Conservation (phyloP, 2,329 filamentous ascomycete species). For the Cladophialophora immunda region DNA sequence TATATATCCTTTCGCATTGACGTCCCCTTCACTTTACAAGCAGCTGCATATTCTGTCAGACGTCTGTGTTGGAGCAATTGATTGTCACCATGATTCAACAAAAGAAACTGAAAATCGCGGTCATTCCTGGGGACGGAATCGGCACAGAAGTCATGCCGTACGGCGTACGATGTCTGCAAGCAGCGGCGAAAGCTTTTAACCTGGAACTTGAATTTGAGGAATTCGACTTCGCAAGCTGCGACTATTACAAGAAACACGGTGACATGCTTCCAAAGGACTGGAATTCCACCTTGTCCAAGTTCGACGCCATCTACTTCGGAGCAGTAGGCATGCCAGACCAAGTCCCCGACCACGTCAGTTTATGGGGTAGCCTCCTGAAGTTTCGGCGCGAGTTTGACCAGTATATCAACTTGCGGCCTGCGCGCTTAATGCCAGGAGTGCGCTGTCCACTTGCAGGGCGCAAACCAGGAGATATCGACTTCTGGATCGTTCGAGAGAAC, state of each 20-base stretch:
- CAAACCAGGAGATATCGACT: conserved; percentile 60
- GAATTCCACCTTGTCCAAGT: conserved; percentile 59
- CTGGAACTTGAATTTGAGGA: conserved; percentile 58
- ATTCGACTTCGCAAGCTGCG: conserved; percentile 59
- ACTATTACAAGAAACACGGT: conserved; percentile 58
- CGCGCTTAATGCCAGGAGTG: conserved; percentile 61
- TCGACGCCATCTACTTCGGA: conserved; percentile 67
- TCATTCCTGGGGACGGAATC: conserved; percentile 71
- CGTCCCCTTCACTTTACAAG: not conserved
- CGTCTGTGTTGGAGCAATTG: not conserved
- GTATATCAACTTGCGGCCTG: conserved; percentile 66
- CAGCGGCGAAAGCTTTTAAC: conserved; percentile 35
- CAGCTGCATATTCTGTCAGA: not conserved
- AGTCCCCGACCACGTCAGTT: conserved; percentile 65
- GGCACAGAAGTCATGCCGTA: conserved; percentile 67
- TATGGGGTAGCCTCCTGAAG: conserved; percentile 65
- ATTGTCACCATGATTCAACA: conserved; percentile 16
- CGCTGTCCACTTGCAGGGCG: conserved; percentile 59
- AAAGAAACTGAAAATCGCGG: conserved; percentile 54
- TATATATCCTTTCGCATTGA: not conserved
- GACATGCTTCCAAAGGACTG: conserved; percentile 63
- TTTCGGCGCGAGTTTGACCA: conserved; percentile 65
- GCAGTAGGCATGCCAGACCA: conserved; percentile 57
- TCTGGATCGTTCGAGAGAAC: conserved; percentile 89
- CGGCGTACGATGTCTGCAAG: conserved; percentile 50